Evolutionary conservation across 805 yeast species (phyloP), one percentile per base, ranked within the genome.

Genomic region (Blastobotrys chiropterorum): DNA sequence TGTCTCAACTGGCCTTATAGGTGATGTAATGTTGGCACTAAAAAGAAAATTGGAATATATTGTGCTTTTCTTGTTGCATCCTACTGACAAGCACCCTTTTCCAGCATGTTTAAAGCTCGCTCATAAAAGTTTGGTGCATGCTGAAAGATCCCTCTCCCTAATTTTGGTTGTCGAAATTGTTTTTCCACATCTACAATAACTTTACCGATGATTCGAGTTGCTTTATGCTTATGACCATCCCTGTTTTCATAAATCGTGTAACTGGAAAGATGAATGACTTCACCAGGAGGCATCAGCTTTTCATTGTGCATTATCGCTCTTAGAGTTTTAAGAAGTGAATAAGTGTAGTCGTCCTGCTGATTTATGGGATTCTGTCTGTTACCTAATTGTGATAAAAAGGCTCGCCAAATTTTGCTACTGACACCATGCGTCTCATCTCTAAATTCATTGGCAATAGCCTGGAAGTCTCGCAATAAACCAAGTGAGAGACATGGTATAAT

Each of bases 231-330:
- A 14, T 59, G 54, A 4, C 62, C 63, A 20, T 54, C 57, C 45
- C 62, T 64, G 2, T 59, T 53, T 45, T 60, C 62, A 39, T 62
- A 60, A 14, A 66, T 58, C 2, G 62, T 58, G 38, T 57, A 58
- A n/a, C 67, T 59, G 16, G 61, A 58, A 38, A 66, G 41, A 42
- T 66, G 68, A 48, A 63, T 65, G 8, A 67, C 61, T n/a, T 59
- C 59, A 1, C 70, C 70, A 0, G 70, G 70, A 3, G 70, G 70
- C 1, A 65, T 62, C 11, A 67, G 60, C 51, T 67, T 67, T 49
- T 67, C 69, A 48, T 56, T 56, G 38, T 56, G 56, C 70, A 67
- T 67, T 13, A 53, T 55, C 3, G 54, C 57, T 3, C 69, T 56
- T 11, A 67, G 54, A n/a, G 58, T 59, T 44, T 57, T 55, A n/a